Percentiles rank a stretch among this genome's conserved stretches.
Conservation (phyloP, 2,329 filamentous ascomycete species). For the Fusarium falciforme region DNA sequence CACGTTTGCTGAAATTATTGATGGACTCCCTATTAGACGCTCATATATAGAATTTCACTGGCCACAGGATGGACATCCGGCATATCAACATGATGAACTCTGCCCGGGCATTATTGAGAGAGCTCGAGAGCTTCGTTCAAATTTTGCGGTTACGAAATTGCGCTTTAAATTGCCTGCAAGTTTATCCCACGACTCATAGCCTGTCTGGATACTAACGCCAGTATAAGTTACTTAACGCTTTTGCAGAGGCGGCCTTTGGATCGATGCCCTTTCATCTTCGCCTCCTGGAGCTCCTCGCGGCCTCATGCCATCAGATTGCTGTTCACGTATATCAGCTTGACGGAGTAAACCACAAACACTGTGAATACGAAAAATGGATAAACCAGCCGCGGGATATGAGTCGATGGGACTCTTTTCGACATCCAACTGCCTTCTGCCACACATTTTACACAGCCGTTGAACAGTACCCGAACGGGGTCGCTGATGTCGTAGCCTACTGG, state of each 20-base stretch:
- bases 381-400: not conserved
- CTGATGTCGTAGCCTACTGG: constrained; percentile 21
- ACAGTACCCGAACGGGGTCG: constrained; percentile 5
- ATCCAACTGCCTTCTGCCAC: constrained; percentile 4
- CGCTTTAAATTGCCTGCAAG: not conserved
- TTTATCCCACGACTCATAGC: too few species aligned
- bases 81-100: not conserved
- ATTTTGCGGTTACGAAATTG: not conserved
- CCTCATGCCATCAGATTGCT: not conserved
- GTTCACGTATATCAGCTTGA: not conserved
- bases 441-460: not conserved
- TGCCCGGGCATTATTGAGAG: not conserved
- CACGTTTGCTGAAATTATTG: constrained; percentile 3
- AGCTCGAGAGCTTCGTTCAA: not conserved
- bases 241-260: not conserved
- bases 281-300: not conserved
- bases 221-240: not conserved
- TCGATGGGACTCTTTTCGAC: not conserved
- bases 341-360: not conserved
- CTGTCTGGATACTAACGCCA: too few species aligned
- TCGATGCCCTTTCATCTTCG: not conserved
- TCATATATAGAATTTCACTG: constrained; percentile 6
- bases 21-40: not conserved
- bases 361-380: constrained; percentile 1
- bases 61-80: constrained; percentile 1